Percentiles rank a stretch among this genome's conserved stretches.
These are phyloP conservation scores for Hemisphaericaspora nanyangensis DNA, from an alignment of 805 yeast species.

Conservation along the genomic window DNA sequence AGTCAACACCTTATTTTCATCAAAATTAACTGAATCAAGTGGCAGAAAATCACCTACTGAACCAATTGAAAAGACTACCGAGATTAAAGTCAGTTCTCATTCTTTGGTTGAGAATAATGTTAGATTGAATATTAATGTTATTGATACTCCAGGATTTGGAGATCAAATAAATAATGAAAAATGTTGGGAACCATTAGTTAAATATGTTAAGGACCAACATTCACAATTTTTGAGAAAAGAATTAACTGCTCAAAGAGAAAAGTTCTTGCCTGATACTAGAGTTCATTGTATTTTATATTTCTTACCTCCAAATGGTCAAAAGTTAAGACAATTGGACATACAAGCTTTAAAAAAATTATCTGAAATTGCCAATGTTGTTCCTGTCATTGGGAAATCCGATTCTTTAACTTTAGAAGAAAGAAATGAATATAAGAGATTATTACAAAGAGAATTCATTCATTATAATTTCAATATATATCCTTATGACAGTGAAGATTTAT, in stretches of 20 bases:
- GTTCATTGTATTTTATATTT: conserved; percentile 92
- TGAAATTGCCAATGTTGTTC: conserved; percentile 91
- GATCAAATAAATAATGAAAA: conserved; percentile 93
- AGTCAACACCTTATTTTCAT: conserved; percentile 83
- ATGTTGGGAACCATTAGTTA: conserved; percentile 95
- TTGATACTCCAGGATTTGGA: conserved; percentile 98
- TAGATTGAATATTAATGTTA: conserved; percentile 75
- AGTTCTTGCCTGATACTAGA: conserved; percentile 76
- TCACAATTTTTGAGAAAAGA: conserved; percentile 87
- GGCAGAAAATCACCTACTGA: conserved; percentile 68
- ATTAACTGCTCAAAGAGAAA: conserved; percentile 90
- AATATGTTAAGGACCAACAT: conserved; percentile 93
- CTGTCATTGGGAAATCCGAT: conserved; percentile 93
- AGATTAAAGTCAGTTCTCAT: conserved; percentile 69
- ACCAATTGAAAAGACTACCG: conserved; percentile 83
- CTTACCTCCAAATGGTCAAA: conserved; percentile 82
- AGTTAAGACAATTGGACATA: conserved; percentile 80
- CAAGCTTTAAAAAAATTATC: conserved; percentile 78
- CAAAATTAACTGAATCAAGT: conserved; percentile 67
- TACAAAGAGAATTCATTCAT: conserved; percentile 72
- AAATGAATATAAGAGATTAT: conserved; percentile 65
- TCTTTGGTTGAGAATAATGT: conserved; percentile 82
- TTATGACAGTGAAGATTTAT: conserved; percentile 64
- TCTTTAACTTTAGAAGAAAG: conserved; percentile 85
- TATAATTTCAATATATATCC: conserved; percentile 82